phyloP scores from a whole-genome alignment of 2,329 filamentous ascomycete genomes.

The Xylariales sp. region DNA sequence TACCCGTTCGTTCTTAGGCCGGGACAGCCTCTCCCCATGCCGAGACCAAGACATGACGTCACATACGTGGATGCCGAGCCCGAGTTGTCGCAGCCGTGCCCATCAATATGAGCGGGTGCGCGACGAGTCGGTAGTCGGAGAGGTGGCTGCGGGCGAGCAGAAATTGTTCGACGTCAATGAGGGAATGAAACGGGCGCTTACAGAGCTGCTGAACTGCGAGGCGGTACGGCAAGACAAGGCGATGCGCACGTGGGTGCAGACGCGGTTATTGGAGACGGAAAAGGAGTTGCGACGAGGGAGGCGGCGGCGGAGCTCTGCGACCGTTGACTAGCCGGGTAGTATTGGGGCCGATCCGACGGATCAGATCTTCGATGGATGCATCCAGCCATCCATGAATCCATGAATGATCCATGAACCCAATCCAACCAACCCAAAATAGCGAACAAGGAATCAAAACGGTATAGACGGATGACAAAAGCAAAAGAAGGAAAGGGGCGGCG shows the following conservation, averaged over 20 bases:
- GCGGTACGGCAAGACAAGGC: constrained; percentile 62
- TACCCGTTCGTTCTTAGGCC: constrained; percentile 65
- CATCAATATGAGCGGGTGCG: constrained; percentile 53
- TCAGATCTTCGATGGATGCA: not conserved
- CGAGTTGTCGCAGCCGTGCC: constrained; percentile 17
- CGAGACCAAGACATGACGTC: constrained; percentile 47
- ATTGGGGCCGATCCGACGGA: not conserved
- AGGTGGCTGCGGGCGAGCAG: constrained; percentile 64
- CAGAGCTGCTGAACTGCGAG: constrained; percentile 71
- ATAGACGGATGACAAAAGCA: not conserved
- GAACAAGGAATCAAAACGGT: not conserved
- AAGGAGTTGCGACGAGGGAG: constrained; percentile 66
- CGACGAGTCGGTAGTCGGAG: constrained; percentile 60
- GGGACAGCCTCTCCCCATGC: constrained; percentile 53
- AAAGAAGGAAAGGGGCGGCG: not conserved
- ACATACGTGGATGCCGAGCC: constrained; percentile 37
- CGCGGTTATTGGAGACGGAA: constrained; percentile 69
- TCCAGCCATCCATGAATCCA: too few relatives aligned
- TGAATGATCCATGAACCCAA: too few relatives aligned
- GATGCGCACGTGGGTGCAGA: constrained; percentile 69
- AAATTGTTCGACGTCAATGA: constrained; percentile 68
- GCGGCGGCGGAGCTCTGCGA: constrained; percentile 58
- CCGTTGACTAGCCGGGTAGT: constrained; percentile 40
- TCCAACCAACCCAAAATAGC: not conserved
- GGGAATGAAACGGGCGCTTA: constrained; percentile 70